These are phyloP conservation scores for Solanum peruvianum DNA, from an alignment of 257 asterid genomes.

Conservation along the genomic window DNA sequence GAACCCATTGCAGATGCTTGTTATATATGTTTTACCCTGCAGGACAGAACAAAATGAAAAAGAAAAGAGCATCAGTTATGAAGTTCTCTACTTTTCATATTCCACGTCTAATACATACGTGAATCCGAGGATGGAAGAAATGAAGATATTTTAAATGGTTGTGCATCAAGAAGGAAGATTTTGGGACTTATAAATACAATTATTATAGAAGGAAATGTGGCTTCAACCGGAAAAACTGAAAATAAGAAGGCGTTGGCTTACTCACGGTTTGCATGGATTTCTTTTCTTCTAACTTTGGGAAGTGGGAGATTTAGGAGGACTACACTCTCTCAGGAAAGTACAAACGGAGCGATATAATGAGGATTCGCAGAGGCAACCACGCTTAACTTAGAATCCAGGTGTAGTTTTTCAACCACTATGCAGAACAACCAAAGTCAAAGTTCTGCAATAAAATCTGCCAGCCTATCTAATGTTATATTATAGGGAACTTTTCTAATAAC, in stretches of 20 bases:
- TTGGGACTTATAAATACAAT: not conserved
- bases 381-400: not conserved
- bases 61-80: not conserved
- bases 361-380: not conserved
- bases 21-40: conserved; percentile 13
- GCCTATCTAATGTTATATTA: not conserved
- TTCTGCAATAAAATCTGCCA: not conserved
- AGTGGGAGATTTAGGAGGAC: not conserved
- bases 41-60: not conserved
- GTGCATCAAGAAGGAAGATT: not conserved
- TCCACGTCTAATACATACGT: not conserved
- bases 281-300: not conserved
- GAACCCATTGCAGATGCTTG: conserved; percentile 47
- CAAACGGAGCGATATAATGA: not conserved
- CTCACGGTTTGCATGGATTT: not conserved
- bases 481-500: not conserved
- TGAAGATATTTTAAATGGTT: not conserved
- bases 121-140: not conserved
- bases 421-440: not conserved
- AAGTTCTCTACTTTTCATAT: not conserved
- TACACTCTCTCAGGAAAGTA: not conserved
- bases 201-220: not conserved
- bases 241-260: not conserved
- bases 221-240: not conserved
- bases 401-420: not conserved